Percentiles rank a stretch among this genome's conserved stretches.
Conservation (phyloP, 495 filamentous ascomycete genomes). For the Penicillium waksmanii region DNA sequence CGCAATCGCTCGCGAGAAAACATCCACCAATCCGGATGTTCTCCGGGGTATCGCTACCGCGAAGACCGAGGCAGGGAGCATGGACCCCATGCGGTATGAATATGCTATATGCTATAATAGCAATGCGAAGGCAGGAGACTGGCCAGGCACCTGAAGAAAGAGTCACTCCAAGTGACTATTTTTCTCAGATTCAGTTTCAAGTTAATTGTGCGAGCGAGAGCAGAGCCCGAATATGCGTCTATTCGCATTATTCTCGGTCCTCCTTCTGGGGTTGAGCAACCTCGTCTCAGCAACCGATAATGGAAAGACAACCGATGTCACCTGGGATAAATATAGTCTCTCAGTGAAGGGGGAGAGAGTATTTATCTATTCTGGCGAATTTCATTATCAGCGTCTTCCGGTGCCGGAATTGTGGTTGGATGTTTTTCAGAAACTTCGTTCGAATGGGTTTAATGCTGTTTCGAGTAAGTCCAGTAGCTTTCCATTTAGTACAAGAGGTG, state of each 20-base stretch:
- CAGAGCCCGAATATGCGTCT: conserved; percentile 23
- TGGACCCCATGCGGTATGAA: not conserved
- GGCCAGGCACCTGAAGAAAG: no score
- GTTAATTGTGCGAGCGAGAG: not conserved
- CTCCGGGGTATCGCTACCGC: conserved; percentile 29
- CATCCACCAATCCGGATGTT: conserved; percentile 36
- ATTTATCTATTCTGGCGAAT: conserved; percentile 61
- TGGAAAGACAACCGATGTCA: conserved; percentile 35
- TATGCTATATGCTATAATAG: no score
- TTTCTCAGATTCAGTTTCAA: no score
- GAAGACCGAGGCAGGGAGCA: conserved; percentile 25
- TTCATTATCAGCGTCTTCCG: conserved; percentile 60
- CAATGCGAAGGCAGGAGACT: no score
- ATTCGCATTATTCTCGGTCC: conserved; percentile 17
- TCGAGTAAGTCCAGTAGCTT: no score
- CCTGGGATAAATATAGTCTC: conserved; percentile 63
- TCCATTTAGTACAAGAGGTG: no score
- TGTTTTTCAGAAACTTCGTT: conserved; percentile 64
- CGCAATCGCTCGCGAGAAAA: conserved; percentile 16
- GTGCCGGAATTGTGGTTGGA: conserved; percentile 64
- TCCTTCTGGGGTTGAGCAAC: conserved; percentile 39
- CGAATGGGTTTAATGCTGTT: conserved; percentile 59
- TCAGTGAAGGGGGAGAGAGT: conserved; percentile 58
- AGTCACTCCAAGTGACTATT: no score
- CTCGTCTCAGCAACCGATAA: conserved; percentile 41